Conservation (phyloP, 2,329 filamentous ascomycete genomes). For the Aspergillus neotritici region DNA sequence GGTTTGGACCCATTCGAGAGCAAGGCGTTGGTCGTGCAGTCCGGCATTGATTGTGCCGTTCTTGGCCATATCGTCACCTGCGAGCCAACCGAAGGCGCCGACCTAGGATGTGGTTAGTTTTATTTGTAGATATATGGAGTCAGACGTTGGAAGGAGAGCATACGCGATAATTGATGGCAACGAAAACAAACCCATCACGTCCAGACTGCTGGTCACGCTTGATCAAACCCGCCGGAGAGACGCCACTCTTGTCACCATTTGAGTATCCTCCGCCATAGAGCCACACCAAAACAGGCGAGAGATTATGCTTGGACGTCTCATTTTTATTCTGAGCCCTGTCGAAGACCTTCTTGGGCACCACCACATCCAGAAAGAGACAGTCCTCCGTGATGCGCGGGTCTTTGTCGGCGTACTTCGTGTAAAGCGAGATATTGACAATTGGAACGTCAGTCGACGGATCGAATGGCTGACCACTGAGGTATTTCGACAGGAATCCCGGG, state of each 20-base stretch:
- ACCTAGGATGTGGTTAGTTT: slow-evolving; percentile 23
- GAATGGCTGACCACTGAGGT: slow-evolving; percentile 11
- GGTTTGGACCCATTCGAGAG: slow-evolving; percentile 53
- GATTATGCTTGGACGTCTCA: background rate
- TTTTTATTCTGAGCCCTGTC: slow-evolving; percentile 13
- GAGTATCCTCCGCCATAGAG: no score
- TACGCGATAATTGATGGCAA: slow-evolving; percentile 45
- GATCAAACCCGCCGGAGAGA: slow-evolving; percentile 37
- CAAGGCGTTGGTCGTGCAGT: slow-evolving; percentile 51
- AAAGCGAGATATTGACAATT: slow-evolving; percentile 16
- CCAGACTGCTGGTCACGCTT: slow-evolving; percentile 35
- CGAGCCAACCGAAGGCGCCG: slow-evolving; percentile 46
- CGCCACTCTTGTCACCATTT: slow-evolving; percentile 23
- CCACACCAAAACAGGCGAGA: slow-evolving; percentile 37
- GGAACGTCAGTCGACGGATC: slow-evolving; percentile 7
- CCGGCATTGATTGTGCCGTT: slow-evolving; percentile 46
- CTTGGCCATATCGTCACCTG: slow-evolving; percentile 28
- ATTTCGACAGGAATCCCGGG: slow-evolving; percentile 15
- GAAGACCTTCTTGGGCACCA: slow-evolving; percentile 31
- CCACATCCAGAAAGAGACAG: slow-evolving; percentile 35
- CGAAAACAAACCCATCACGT: slow-evolving; percentile 41
- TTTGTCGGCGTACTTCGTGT: slow-evolving; percentile 11
- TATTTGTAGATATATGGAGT: no score
- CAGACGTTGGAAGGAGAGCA: slow-evolving; percentile 5
- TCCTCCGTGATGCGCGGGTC: slow-evolving; percentile 31